Evolutionary conservation across 129 eudicot genomes (phyloP), one percentile per base, ranked within the genome.

Genomic region (Heracleum sosnowskyi): DNA sequence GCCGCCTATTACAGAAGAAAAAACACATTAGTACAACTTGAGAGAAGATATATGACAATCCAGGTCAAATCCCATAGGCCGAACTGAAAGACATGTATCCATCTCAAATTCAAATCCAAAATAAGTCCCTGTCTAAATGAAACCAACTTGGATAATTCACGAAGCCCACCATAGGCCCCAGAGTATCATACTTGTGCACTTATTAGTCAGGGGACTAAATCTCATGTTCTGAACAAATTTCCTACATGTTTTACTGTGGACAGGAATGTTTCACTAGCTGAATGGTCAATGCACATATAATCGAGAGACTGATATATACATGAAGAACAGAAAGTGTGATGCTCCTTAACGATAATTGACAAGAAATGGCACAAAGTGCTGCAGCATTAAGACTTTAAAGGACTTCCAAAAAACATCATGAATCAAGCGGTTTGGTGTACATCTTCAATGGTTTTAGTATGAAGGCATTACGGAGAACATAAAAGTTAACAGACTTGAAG

Each of bases 1-100:
- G 91, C 90, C 97, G 87, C 97, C 99, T 95, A 85, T 16, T 80
- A 82, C 28, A 26, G 4, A 81, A 63, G 39, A 29, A 75, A 47
- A 20, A 18, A 57, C 31, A 39, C n/a, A n/a, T 62, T 72, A 28
- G 29, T 40, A 40, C 51, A 37, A 72, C 10, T 40, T 24, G 28
- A 12, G 76, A 44, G 75, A 37, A 71, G 29, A 72, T 72, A 11
- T 20, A 7, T 22, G 29, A 24, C 29, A 7, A 55, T 55, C 29
- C 64, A 24, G 28, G 66, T 57, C 31, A 18, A 49, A 49, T 49
- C 60, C 22, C n/a, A 4, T 49, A 49, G n/a, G n/a, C n/a, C 9
- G n/a, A 18, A 18, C 9, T 49, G 60, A 46, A 20, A 46, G n/a
- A 41, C 9, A 49, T 49, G 60, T 49, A 5, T 15, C 60, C 5